Evolutionary conservation across 768 basidiomycete genomes (phyloP), one percentile per base, ranked within the genome.

Genomic region (Pleurotus giganteus): DNA sequence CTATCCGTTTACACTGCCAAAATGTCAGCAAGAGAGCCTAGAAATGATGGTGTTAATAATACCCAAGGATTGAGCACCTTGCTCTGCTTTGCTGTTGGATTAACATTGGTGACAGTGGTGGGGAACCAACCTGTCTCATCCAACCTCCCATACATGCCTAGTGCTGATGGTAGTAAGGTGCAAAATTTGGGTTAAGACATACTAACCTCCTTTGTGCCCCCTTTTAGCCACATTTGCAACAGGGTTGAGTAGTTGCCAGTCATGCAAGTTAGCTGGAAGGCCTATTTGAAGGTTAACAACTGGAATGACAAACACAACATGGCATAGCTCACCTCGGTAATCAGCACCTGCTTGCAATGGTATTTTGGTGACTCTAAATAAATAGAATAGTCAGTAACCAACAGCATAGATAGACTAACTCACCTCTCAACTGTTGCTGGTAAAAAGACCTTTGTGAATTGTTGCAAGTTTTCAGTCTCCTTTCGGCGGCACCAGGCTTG

Each of bases 21-120:
- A 32, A 36, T 37, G 13, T 39, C 15, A 31, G 44, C 4, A 15
- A 8, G 7, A 46, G 26, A n/a, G 27, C 27, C 19, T 46, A 21
- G 2, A 8, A 15, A 27, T 24, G 19, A 2, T 19, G 4, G 44
- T 12, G 6, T 46, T 1, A 26, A 26, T 60, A 81, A 52, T 67
- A 88, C 87, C 52, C 74, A 76, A 6, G 89, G 86, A 61, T 89
- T 78, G 8, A 92, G 70, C 12, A 91, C 84, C 36, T 74, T 75
- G 57, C 79, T 78, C 60, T 91, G 90, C 64, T 91, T 92, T 3
- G 88, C 90, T 1, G 82, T 89, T 0, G 89, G 89, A 47, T 85
- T 83, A 36, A 92, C 76, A 55, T 92, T 91, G 0, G 88, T 89
- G 12, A 90, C 85, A 0, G 85, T 91, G 0, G 90, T 91, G 36